Evolutionary conservation across 2,329 filamentous ascomycete species (phyloP).

Genomic region (Aspergillus sp.): DNA sequence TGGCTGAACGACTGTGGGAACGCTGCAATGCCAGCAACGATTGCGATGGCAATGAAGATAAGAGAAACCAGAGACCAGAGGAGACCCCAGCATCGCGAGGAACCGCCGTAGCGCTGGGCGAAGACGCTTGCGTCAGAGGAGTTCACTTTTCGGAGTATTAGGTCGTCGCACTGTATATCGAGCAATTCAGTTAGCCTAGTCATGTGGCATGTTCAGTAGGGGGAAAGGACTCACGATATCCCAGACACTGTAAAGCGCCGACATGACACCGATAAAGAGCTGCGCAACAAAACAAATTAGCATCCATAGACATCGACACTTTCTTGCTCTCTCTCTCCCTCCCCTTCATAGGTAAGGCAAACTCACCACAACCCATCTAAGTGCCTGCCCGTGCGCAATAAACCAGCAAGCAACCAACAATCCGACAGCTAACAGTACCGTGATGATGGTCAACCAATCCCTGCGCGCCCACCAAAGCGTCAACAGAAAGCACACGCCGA

Average conservation of each 20-base stretch:
- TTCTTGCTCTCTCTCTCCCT: no score
- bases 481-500: slow-evolving; percentile 73
- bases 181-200: not conserved
- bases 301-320: no score
- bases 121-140: slow-evolving; percentile 77
- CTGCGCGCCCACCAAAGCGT: slow-evolving; percentile 78
- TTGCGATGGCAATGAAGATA: slow-evolving; percentile 69
- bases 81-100: slow-evolving; percentile 77
- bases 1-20: slow-evolving; percentile 70
- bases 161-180: slow-evolving; percentile 64
- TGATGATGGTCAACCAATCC: slow-evolving; percentile 75
- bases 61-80: slow-evolving; percentile 75
- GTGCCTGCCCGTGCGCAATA: slow-evolving; percentile 70
- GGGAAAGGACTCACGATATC: slow-evolving; percentile 60
- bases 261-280: slow-evolving; percentile 82
- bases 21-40: slow-evolving; percentile 73
- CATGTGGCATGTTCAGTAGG: not conserved
- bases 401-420: slow-evolving; percentile 76
- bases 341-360: not conserved
- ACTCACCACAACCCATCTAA: slow-evolving; percentile 68
- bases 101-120: slow-evolving; percentile 74
- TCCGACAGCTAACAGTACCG: slow-evolving; percentile 68
- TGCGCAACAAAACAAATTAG: slow-evolving; percentile 26
- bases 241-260: slow-evolving; percentile 76
- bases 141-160: slow-evolving; percentile 79